Base-by-base conservation (phyloP, 495 filamentous ascomycete species). In the Penicillium goetzii region DNA sequence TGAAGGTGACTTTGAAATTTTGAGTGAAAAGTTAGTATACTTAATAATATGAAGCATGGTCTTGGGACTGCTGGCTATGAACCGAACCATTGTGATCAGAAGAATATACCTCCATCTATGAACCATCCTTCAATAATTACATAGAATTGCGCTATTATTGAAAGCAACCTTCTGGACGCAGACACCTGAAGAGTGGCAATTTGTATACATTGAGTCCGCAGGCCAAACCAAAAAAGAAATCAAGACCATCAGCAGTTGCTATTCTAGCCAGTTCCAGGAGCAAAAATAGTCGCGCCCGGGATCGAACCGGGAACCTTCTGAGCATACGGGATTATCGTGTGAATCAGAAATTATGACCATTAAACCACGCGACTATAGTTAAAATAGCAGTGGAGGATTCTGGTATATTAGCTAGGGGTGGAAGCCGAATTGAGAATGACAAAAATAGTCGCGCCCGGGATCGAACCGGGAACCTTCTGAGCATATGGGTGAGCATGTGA, bases 361-460 rank as follows among this genome's bases (percentile, higher is more conserved):
- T 65, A 65, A 43, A 61, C 58, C 58, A 61, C 58, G 63, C 63
- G 47, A 65, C 63, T 61, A n/a, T n/a, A n/a, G n/a, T n/a, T n/a
- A n/a, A n/a, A n/a, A n/a, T n/a, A n/a, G n/a, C n/a, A n/a, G n/a
- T n/a, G n/a, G n/a, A n/a, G n/a, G n/a, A n/a, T n/a, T n/a, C n/a
- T n/a, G n/a, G n/a, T n/a, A n/a, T n/a, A n/a, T n/a, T n/a, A n/a
- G n/a, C n/a, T n/a, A n/a, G n/a, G n/a, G n/a, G n/a, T n/a, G n/a
- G n/a, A n/a, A n/a, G n/a, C n/a, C n/a, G n/a, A n/a, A n/a, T n/a
- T n/a, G n/a, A n/a, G n/a, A n/a, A n/a, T n/a, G n/a, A n/a, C 56
- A 67, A 68, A 65, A 61, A 38, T 77, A 70, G 72, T 78, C 72
- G 69, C 74, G 74, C 72, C 75, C 70, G 74, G 75, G 72, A 75